phyloP scores from a whole-genome alignment of 495 filamentous ascomycete species.

The Penicillium paxilli region DNA sequence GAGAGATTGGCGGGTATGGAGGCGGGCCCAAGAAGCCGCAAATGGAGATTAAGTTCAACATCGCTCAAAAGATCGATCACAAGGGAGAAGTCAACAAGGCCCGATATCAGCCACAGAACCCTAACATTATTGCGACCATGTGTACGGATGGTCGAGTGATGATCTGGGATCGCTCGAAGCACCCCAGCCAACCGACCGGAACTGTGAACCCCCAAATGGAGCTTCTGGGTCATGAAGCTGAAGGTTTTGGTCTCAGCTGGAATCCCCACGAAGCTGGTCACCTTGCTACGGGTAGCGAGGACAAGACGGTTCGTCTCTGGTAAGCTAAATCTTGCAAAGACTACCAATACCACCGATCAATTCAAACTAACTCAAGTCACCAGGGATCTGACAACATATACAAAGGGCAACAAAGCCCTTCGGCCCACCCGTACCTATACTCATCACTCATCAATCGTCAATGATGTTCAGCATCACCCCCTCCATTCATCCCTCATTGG shows the following conservation, averaged over 20 bases:
- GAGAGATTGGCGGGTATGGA: constrained; percentile 92
- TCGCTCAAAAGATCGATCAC: constrained; percentile 95
- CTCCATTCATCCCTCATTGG: constrained; percentile 79
- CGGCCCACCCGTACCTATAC: constrained; percentile 73
- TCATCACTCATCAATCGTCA: constrained; percentile 87
- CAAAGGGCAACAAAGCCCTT: constrained; percentile 67
- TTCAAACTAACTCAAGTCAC: neutral
- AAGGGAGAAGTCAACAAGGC: constrained; percentile 98
- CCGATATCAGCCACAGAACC: constrained; percentile 95
- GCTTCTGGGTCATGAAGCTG: constrained; percentile 78
- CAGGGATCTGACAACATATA: constrained; percentile 77
- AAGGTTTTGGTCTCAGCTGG: constrained; percentile 96
- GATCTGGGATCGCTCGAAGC: constrained; percentile 96
- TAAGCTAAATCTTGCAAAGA: constrained; percentile 41
- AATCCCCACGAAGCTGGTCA: constrained; percentile 80
- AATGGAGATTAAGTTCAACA: constrained; percentile 77
- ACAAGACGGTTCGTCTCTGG: constrained; percentile 89
- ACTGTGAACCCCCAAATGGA: constrained; percentile 78
- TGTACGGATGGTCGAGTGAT: constrained; percentile 82
- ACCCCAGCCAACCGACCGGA: constrained; percentile 69
- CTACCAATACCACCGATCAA: neutral
- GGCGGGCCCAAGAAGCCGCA: constrained; percentile 60
- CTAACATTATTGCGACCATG: constrained; percentile 94
- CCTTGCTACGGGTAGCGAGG: constrained; percentile 86
- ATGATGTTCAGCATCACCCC: constrained; percentile 94